phyloP scores from a whole-genome alignment of 208 protist species.

The Tritrichomonas foetus region DNA sequence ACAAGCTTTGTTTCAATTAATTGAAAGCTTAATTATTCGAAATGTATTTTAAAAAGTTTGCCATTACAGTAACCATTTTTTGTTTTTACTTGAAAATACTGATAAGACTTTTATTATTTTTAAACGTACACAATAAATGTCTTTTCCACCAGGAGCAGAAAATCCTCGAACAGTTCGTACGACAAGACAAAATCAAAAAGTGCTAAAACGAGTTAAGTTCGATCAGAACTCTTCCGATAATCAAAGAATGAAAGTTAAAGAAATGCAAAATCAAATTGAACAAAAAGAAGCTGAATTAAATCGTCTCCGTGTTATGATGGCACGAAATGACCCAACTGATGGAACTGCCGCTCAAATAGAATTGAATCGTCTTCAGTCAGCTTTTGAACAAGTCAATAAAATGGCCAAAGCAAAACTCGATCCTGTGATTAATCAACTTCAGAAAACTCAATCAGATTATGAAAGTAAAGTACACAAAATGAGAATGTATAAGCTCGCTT shows the following conservation, averaged over 20 bases:
- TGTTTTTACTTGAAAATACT: too few species aligned
- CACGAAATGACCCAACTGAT: neutral
- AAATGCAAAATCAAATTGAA: slow-evolving; percentile 22
- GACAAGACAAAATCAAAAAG: neutral
- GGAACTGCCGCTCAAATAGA: neutral
- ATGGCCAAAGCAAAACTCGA: neutral
- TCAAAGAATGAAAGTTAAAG: neutral
- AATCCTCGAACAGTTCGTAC: neutral
- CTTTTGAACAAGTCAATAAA: slow-evolving; percentile 12
- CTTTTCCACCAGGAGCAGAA: neutral
- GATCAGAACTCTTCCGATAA: neutral
- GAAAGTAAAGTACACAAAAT: neutral
- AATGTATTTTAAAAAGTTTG: too few species aligned
- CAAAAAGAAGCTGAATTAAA: neutral
- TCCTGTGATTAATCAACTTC: neutral
- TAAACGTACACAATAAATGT: neutral
- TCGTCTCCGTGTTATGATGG: neutral
- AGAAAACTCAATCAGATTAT: neutral
- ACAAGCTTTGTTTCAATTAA: too few species aligned
- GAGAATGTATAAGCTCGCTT: neutral
- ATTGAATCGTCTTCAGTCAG: neutral
- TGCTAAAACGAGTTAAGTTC: neutral
- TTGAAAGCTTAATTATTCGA: too few species aligned
- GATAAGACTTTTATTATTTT: too few species aligned
- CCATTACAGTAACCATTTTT: too few species aligned